Percentiles rank a stretch among this genome's conserved stretches.
phyloP scores from a whole-genome alignment of 2,329 filamentous ascomycete species.

The Setomelanomma holmii region DNA sequence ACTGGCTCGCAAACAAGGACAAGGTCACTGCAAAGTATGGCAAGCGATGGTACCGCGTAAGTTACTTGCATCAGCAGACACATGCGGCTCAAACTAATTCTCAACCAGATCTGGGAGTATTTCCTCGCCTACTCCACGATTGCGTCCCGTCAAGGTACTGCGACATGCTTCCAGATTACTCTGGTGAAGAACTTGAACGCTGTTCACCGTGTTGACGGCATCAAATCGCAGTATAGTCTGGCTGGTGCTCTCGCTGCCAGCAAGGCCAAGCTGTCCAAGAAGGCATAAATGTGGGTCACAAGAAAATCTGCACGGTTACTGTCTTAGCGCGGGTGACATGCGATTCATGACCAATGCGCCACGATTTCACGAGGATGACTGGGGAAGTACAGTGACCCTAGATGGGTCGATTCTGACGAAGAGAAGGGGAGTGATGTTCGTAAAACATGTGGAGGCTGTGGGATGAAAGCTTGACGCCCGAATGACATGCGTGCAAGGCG shows the following conservation, averaged over 20 bases:
- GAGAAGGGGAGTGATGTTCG: not conserved
- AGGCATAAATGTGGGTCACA: too few species aligned
- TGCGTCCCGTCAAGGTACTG: slow-evolving; percentile 80
- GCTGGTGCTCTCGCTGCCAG: slow-evolving; percentile 66
- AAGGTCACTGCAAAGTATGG: slow-evolving; percentile 97
- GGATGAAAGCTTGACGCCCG: too few species aligned
- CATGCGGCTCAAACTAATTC: slow-evolving; percentile 9
- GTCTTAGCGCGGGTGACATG: too few species aligned
- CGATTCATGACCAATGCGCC: not conserved
- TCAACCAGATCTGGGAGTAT: slow-evolving; percentile 83
- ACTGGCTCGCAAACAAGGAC: slow-evolving; percentile 93
- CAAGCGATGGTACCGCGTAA: slow-evolving; percentile 90
- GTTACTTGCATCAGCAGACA: slow-evolving; percentile 42
- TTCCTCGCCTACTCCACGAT: slow-evolving; percentile 89
- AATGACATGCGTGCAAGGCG: too few species aligned
- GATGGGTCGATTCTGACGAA: too few species aligned
- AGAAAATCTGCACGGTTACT: too few species aligned
- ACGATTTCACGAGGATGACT: not conserved
- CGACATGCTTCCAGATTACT: slow-evolving; percentile 86
- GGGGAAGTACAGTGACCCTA: not conserved
- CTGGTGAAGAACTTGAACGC: slow-evolving; percentile 91
- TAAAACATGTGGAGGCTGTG: not conserved
- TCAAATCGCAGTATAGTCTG: slow-evolving; percentile 73
- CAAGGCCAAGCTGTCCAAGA: slow-evolving; percentile 43
- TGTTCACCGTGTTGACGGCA: slow-evolving; percentile 79